A percentile compares a stretch with the other conserved stretches of the same genome.
Conservation (phyloP, 1,284 basidiomycete species). For the Cutaneotrichosporon mucoides region DNA sequence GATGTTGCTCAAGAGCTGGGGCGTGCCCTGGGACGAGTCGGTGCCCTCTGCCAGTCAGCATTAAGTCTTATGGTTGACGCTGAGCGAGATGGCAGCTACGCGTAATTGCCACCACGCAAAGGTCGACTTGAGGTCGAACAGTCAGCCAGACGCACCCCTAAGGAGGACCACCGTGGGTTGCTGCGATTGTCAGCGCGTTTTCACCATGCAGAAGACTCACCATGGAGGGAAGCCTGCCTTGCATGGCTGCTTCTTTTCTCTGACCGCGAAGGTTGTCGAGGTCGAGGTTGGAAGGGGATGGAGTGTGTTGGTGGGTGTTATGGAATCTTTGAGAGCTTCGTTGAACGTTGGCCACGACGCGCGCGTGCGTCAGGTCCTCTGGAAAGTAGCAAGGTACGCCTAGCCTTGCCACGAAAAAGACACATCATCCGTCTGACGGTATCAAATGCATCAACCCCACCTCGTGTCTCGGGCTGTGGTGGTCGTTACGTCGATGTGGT, state of each 20-base stretch:
- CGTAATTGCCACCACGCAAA: neutral
- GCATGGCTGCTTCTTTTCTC: conserved; percentile 27
- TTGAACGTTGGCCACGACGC: conserved; percentile 6
- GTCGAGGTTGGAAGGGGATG: neutral
- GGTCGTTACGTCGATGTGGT: conserved; percentile 3
- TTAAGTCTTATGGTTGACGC: neutral
- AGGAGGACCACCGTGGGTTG: conserved; percentile 94
- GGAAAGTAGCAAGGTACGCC: too few species aligned
- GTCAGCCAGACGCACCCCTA: conserved; percentile 50
- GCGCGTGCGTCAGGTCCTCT: conserved; percentile 2
- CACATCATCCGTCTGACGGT: neutral
- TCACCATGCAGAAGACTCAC: conserved; percentile 18
- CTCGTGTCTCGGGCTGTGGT: neutral
- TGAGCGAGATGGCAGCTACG: neutral
- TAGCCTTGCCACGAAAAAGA: neutral
- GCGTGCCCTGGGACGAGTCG: conserved; percentile 91
- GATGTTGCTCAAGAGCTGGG: conserved; percentile 93
- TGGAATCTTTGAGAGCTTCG: conserved; percentile 10
- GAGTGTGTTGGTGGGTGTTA: conserved; percentile 1
- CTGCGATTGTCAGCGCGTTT: conserved; percentile 50
- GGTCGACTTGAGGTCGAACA: neutral
- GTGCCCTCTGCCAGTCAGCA: conserved; percentile 67
- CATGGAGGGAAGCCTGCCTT: conserved; percentile 48
- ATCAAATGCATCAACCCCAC: neutral
- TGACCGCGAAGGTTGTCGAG: neutral